Conservation (phyloP, 352 stramenopile species). For the Pythium chondricola region DNA sequence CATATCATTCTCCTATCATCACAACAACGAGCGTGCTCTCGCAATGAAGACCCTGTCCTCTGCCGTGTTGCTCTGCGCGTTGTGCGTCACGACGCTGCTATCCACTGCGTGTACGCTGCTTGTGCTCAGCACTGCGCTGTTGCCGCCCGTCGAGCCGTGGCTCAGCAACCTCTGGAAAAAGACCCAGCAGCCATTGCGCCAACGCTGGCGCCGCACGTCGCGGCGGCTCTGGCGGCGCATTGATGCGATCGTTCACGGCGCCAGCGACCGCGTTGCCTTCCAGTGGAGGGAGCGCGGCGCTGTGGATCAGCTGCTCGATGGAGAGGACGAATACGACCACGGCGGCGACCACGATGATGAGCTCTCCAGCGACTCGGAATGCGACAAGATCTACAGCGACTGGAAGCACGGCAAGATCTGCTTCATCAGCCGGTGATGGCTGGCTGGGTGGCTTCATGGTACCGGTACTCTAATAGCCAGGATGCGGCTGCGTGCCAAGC, state of each 20-base stretch:
- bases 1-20: neutral
- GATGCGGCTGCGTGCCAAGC: too few species aligned
- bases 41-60: conserved; percentile 15
- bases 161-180: conserved; percentile 5
- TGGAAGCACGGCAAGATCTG: conserved; percentile 40
- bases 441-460: too few species aligned
- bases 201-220: conserved; percentile 2
- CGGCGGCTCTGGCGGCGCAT: conserved; percentile 8
- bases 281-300: neutral
- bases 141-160: conserved; percentile 14
- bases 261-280: neutral
- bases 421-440: conserved; percentile 37
- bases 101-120: conserved; percentile 8
- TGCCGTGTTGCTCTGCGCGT: conserved; percentile 6
- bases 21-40: neutral
- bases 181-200: conserved; percentile 1
- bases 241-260: conserved; percentile 9
- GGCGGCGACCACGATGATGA: conserved; percentile 25
- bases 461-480: too few species aligned
- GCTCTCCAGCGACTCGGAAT: too few species aligned
- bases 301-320: neutral
- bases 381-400: conserved; percentile 28
- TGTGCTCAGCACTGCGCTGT: conserved; percentile 15
- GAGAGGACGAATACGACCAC: neutral
- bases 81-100: conserved; percentile 15